Evolutionary conservation across 2,329 filamentous ascomycete species (phyloP).

Genomic region (Clarireedia sp.): DNA sequence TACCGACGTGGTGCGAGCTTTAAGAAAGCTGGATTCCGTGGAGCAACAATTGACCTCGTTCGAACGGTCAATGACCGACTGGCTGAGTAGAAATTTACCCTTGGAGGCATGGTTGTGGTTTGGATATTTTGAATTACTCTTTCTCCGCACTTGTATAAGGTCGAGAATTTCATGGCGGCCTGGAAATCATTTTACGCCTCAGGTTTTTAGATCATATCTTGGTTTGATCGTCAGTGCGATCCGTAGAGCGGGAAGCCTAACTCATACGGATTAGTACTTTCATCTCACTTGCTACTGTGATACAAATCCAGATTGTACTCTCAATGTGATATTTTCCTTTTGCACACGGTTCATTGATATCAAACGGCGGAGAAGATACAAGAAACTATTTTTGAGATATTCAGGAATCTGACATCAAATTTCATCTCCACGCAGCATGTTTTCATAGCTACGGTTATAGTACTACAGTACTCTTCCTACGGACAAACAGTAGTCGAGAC

Average conservation of each 20-base stretch:
- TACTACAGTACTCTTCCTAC: neutral
- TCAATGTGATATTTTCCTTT: too few species aligned
- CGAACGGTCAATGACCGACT: constrained; percentile 36
- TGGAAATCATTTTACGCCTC: neutral
- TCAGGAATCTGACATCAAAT: too few species aligned
- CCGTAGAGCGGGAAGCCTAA: too few species aligned
- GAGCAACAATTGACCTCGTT: constrained; percentile 30
- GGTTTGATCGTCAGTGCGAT: too few species aligned
- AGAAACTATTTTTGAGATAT: too few species aligned
- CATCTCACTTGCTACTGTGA: too few species aligned
- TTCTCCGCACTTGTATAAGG: neutral
- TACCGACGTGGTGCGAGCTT: constrained; percentile 21
- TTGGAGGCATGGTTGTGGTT: constrained; percentile 43
- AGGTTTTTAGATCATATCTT: too few species aligned
- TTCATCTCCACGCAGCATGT: too few species aligned
- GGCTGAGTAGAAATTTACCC: constrained; percentile 41
- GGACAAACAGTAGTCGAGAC: neutral
- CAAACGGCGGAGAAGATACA: too few species aligned
- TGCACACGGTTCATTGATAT: too few species aligned
- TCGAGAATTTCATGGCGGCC: constrained; percentile 6
- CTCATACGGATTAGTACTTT: too few species aligned
- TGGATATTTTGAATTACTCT: neutral
- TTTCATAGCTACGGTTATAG: neutral
- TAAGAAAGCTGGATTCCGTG: constrained; percentile 21
- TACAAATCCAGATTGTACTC: too few species aligned